Percentiles rank a stretch among this genome's conserved stretches.
Conservation (phyloP, 2,329 filamentous ascomycete genomes). For the Ceratocystis destructans region DNA sequence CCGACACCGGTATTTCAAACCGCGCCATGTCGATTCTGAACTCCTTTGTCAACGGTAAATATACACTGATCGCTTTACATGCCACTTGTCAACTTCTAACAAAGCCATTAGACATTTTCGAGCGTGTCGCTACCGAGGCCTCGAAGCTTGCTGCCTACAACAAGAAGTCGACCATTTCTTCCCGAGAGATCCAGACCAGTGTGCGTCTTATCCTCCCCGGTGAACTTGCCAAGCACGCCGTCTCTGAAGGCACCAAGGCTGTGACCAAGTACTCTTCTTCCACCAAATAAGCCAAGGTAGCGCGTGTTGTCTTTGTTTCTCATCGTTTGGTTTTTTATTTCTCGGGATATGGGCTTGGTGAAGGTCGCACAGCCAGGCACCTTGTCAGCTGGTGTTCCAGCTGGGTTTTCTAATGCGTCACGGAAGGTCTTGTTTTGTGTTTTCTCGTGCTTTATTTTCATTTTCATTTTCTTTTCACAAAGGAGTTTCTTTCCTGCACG, state of each 20-base stretch:
- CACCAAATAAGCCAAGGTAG: slow-evolving; percentile 63
- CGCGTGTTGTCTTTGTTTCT: slow-evolving; percentile 28
- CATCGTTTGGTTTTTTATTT: slow-evolving; percentile 38
- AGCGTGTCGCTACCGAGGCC: slow-evolving; percentile 96
- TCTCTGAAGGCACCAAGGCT: slow-evolving; percentile 98
- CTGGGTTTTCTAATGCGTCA: slow-evolving; percentile 59
- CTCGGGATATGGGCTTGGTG: slow-evolving; percentile 40
- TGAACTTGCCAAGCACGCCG: slow-evolving; percentile 98
- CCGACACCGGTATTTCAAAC: slow-evolving; percentile 99
- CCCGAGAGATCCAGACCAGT: slow-evolving; percentile 96
- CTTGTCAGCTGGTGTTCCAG: slow-evolving; percentile 26
- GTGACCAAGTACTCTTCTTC: slow-evolving; percentile 99
- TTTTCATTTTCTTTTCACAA: slow-evolving; percentile 31
- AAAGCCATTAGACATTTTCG: slow-evolving; percentile 71
- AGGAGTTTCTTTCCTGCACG: slow-evolving; percentile 47
- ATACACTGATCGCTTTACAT: neutral
- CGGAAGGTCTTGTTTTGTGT: slow-evolving; percentile 48
- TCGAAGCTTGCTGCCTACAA: slow-evolving; percentile 99
- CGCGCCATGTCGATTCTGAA: slow-evolving; percentile 99
- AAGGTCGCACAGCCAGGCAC: slow-evolving; percentile 33
- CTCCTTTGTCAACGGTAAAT: slow-evolving; percentile 95
- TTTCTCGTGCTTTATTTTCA: slow-evolving; percentile 18
- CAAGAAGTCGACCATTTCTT: slow-evolving; percentile 99
- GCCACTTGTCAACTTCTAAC: slow-evolving; percentile 21
- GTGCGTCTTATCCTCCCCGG: slow-evolving; percentile 95